Percentiles rank a stretch among this genome's conserved stretches.
These are phyloP conservation scores for Starmera quercuum DNA, from an alignment of 805 yeast genomes.

Conservation along the genomic window DNA sequence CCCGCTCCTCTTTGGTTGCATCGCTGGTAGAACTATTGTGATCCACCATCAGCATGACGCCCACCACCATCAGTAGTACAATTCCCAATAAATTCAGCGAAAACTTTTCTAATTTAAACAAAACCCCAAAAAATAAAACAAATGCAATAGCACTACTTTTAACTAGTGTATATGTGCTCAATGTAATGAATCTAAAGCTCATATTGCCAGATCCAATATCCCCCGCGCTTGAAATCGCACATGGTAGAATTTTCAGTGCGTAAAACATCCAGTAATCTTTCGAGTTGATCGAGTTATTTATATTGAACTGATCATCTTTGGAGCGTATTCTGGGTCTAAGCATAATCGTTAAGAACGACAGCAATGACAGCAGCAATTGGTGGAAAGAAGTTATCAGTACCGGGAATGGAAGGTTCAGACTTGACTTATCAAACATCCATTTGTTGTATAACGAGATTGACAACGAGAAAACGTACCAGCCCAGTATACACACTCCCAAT, in stretches of 20 bases:
- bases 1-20: constrained; percentile 10
- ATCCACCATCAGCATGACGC: constrained; percentile 85
- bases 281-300: constrained; percentile 1
- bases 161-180: constrained; percentile 86
- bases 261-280: constrained; percentile 30
- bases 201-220: constrained; percentile 92
- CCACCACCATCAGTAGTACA: constrained; percentile 70
- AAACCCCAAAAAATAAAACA: constrained; percentile 80
- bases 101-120: constrained; percentile 71
- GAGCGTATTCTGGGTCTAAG: constrained; percentile 11
- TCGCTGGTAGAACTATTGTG: constrained; percentile 20
- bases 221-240: constrained; percentile 82
- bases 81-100: constrained; percentile 61
- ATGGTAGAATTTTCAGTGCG: constrained; percentile 59
- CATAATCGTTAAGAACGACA: constrained; percentile 25
- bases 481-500: constrained; percentile 20
- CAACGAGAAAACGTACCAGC: constrained; percentile 69
- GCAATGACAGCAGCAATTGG: constrained; percentile 60
- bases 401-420: constrained; percentile 76
- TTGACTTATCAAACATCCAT: constrained; percentile 87
- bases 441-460: constrained; percentile 79
- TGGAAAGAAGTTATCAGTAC: constrained; percentile 79
- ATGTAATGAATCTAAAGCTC: constrained; percentile 69
- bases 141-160: constrained; percentile 85
- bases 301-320: constrained; percentile 3